Percentiles rank a stretch among this genome's conserved stretches.
These are phyloP conservation scores for Suhomyces emberorum DNA, from an alignment of 805 yeast genomes.

Conservation along the genomic window DNA sequence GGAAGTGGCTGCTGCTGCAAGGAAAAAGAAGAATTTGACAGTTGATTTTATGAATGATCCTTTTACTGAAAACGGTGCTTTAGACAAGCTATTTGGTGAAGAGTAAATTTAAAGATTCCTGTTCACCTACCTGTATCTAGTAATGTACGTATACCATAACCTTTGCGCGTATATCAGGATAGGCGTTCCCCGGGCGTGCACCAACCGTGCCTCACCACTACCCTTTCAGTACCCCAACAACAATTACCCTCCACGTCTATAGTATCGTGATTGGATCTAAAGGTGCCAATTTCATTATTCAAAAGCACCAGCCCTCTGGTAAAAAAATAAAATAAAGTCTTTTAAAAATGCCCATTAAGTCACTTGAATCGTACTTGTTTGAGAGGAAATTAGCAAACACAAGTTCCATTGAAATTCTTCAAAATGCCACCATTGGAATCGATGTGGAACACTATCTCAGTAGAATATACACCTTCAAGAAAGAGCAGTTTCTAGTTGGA, in stretches of 20 bases:
- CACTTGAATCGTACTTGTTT: conserved; percentile 65
- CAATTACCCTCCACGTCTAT: too few relatives aligned
- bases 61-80: conserved; percentile 64
- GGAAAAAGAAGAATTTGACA: conserved; percentile 43
- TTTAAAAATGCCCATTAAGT: conserved; percentile 39
- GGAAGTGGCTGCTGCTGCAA: conserved; percentile 46
- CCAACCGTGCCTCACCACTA: too few relatives aligned
- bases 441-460: conserved; percentile 79
- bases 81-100: conserved; percentile 56
- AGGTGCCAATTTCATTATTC: too few relatives aligned
- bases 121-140: too few relatives aligned
- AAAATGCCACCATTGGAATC: conserved; percentile 70
- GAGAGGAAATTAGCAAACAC: conserved; percentile 63
- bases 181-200: too few relatives aligned
- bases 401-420: conserved; percentile 60
- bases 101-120: too few relatives aligned
- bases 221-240: too few relatives aligned
- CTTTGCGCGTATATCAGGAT: too few relatives aligned
- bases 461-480: conserved; percentile 55
- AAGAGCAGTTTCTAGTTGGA: conserved; percentile 70
- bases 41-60: conserved; percentile 68
- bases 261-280: too few relatives aligned
- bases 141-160: too few relatives aligned
- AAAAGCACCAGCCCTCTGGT: too few relatives aligned
- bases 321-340: background rate